Evolutionary conservation across 208 protist genomes (phyloP).

Genomic region (Leishmania turanica): DNA sequence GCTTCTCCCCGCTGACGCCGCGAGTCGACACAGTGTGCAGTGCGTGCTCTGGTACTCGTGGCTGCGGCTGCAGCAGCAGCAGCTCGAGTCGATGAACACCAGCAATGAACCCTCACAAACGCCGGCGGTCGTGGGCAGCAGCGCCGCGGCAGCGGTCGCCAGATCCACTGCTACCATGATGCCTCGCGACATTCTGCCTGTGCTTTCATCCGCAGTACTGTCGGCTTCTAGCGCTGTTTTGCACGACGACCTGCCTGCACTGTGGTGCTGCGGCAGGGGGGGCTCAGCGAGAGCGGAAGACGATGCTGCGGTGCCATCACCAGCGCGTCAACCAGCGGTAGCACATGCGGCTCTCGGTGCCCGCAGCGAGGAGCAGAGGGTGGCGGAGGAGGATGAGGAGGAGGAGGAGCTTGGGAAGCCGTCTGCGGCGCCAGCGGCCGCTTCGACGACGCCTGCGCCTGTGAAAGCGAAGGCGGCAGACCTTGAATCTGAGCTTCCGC

Average conservation of each 20-base stretch:
- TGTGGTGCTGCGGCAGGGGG: background rate
- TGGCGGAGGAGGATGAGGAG: slow-evolving; percentile 11
- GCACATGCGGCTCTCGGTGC: background rate
- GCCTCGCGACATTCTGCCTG: slow-evolving; percentile 6
- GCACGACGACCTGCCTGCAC: background rate
- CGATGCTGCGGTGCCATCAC: background rate
- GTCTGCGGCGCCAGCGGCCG: background rate
- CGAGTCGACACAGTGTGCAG: slow-evolving; percentile 38
- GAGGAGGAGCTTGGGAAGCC: slow-evolving; percentile 14
- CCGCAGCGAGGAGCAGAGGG: background rate
- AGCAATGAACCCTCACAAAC: background rate
- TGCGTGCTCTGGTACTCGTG: slow-evolving; percentile 61
- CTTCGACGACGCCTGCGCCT: background rate
- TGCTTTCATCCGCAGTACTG: slow-evolving; percentile 1
- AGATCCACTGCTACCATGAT: background rate
- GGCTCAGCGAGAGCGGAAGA: background rate
- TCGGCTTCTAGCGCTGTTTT: slow-evolving; percentile 4
- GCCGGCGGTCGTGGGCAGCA: background rate
- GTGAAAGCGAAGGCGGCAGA: background rate
- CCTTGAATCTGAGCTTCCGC: slow-evolving; percentile 1
- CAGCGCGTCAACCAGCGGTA: background rate
- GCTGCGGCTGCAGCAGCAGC: slow-evolving; percentile 30
- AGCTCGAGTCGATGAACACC: background rate
- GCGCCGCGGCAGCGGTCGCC: background rate
- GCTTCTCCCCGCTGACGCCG: slow-evolving; percentile 30